Conservation (phyloP, 352 stramenopile species). For the Phytopythium kandeliae region DNA sequence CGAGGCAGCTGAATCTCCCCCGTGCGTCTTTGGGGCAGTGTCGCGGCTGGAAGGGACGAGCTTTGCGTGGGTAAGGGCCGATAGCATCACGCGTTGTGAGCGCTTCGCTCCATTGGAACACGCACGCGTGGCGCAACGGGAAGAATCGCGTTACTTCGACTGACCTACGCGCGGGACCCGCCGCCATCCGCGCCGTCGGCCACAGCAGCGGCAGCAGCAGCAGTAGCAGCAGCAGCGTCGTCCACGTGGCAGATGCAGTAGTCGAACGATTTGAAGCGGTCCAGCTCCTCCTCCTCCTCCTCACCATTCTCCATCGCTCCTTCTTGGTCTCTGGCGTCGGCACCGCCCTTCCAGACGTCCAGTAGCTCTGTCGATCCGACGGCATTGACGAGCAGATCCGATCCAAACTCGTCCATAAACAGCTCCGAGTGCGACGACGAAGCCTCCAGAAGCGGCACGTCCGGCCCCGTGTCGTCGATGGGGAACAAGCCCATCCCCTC, state of each 20-base stretch:
- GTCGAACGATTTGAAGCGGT: conserved; percentile 7
- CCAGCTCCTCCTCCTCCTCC: conserved; percentile 4
- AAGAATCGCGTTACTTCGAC: no score
- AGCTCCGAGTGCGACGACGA: background rate
- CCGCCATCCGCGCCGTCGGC: no score
- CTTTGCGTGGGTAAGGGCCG: no score
- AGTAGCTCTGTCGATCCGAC: no score
- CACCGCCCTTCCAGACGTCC: background rate
- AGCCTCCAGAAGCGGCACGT: background rate
- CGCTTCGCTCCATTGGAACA: no score
- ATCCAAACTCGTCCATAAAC: background rate
- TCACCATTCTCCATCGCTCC: background rate
- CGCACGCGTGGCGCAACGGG: no score
- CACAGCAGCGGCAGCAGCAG: no score
- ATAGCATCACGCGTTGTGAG: no score
- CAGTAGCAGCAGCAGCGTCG: background rate
- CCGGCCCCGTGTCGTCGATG: background rate
- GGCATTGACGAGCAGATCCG: background rate
- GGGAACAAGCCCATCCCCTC: background rate
- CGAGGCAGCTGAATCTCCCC: no score
- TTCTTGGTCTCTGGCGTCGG: background rate
- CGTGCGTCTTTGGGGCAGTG: no score
- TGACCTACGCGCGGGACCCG: no score
- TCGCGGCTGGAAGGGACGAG: no score
- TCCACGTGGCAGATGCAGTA: conserved; percentile 6